Percentiles rank a stretch among this genome's conserved stretches.
Conservation (phyloP, 495 filamentous ascomycete species). For the Bathelium albidoporum region DNA sequence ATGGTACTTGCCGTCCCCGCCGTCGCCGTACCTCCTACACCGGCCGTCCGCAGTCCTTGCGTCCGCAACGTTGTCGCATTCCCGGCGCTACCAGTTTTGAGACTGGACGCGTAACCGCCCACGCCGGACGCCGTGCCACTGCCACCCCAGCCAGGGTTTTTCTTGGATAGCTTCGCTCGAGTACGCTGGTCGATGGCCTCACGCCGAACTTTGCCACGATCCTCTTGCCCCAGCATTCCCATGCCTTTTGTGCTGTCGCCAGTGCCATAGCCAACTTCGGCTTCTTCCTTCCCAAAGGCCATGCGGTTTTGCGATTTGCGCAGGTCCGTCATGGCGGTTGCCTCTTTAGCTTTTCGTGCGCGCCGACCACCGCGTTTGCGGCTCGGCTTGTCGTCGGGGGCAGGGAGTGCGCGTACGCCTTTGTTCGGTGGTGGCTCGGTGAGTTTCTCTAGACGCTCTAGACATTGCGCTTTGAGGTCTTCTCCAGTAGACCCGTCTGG, state of each 20-base stretch:
- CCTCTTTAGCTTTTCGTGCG: slow-evolving; percentile 93
- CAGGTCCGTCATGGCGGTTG: slow-evolving; percentile 91
- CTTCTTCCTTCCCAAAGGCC: slow-evolving; percentile 92
- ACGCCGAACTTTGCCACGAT: slow-evolving; percentile 76
- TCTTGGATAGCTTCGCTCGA: slow-evolving; percentile 81
- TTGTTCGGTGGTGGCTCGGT: slow-evolving; percentile 90
- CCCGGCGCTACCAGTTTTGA: slow-evolving; percentile 67
- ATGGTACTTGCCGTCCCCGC: slow-evolving; percentile 73
- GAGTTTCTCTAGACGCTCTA: slow-evolving; percentile 84
- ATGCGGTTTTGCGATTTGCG: slow-evolving; percentile 94
- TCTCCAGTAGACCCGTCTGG: slow-evolving; percentile 76
- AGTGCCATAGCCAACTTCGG: slow-evolving; percentile 83
- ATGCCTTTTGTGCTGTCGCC: slow-evolving; percentile 80
- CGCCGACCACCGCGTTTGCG: slow-evolving; percentile 86
- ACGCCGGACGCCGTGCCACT: slow-evolving; percentile 55
- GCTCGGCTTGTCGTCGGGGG: slow-evolving; percentile 90
- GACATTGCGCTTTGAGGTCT: slow-evolving; percentile 71
- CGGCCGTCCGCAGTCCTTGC: slow-evolving; percentile 63
- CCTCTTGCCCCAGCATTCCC: slow-evolving; percentile 86
- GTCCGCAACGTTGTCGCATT: slow-evolving; percentile 57
- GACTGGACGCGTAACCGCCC: slow-evolving; percentile 55
- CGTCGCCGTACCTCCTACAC: slow-evolving; percentile 56
- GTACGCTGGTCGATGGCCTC: slow-evolving; percentile 90
- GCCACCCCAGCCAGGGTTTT: slow-evolving; percentile 94
- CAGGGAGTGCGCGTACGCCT: slow-evolving; percentile 76